Evolutionary conservation across 805 yeast genomes (phyloP).

Genomic region (Candida bentonensis): DNA sequence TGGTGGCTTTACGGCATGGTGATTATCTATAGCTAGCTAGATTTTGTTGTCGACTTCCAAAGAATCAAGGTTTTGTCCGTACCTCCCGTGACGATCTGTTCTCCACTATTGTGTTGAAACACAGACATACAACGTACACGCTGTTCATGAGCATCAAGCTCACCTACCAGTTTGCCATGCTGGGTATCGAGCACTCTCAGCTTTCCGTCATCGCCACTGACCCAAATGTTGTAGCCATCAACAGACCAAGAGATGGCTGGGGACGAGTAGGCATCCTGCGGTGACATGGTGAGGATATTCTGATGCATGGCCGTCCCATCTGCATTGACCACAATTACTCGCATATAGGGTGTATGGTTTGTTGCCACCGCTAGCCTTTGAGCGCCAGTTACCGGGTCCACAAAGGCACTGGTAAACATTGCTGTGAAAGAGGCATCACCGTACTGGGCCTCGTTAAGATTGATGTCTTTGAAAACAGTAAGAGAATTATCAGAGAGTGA

Average conservation of each 20-base stretch:
- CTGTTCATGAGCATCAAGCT: slow-evolving; percentile 1
- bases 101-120: background rate
- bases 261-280: background rate
- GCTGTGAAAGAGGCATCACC: background rate
- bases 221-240: background rate
- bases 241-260: background rate
- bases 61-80: background rate
- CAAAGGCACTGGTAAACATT: background rate
- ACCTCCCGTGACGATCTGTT: background rate
- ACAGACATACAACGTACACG: background rate
- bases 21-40: too few relatives aligned
- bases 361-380: background rate
- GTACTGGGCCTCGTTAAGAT: background rate
- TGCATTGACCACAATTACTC: background rate
- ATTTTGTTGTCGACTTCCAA: too few relatives aligned
- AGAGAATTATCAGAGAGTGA: background rate
- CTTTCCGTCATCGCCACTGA: background rate
- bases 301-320: background rate
- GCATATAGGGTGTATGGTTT: background rate
- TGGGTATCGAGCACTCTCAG: background rate
- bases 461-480: background rate
- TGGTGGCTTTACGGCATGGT: slow-evolving; percentile 41
- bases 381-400: background rate
- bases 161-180: background rate
- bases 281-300: background rate